A percentile compares a stretch with the other conserved stretches of the same genome.
Evolutionary conservation across 2,329 filamentous ascomycete species (phyloP).

Genomic region (Ascochyta fabae): DNA sequence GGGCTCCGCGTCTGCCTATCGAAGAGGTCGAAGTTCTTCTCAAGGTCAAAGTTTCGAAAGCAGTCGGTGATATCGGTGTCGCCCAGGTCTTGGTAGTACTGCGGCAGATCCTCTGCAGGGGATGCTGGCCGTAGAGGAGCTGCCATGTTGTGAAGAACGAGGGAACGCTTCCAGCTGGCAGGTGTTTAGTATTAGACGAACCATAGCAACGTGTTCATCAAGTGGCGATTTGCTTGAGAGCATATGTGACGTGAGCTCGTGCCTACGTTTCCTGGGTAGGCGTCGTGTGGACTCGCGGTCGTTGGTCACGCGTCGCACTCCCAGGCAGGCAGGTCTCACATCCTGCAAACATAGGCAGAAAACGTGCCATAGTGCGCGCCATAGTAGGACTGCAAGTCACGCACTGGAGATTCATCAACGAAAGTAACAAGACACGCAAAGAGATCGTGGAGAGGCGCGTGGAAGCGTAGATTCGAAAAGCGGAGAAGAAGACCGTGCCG

Average conservation of each 20-base stretch:
- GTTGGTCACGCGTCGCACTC: constrained; percentile 36
- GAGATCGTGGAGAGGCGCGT: neutral
- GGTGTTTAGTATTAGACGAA: neutral
- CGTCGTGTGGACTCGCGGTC: constrained; percentile 27
- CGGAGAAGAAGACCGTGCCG: neutral
- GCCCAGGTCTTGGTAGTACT: constrained; percentile 45
- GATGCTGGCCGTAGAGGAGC: constrained; percentile 36
- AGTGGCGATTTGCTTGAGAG: neutral
- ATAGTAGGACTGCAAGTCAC: neutral
- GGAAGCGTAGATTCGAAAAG: neutral
- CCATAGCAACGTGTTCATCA: neutral
- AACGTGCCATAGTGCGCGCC: neutral
- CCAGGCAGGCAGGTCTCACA: constrained; percentile 36
- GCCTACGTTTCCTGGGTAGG: constrained; percentile 23
- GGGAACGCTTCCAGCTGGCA: neutral
- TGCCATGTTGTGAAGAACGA: constrained; percentile 26
- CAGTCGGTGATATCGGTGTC: constrained; percentile 43
- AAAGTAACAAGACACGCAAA: neutral
- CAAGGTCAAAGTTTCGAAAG: constrained; percentile 63
- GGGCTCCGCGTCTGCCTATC: constrained; percentile 51
- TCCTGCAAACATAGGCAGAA: constrained; percentile 1
- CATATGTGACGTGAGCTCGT: constrained; percentile 42
- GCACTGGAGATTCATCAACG: neutral
- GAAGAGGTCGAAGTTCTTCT: constrained; percentile 55
- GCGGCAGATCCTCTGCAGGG: constrained; percentile 38